Percentiles rank a stretch among this genome's conserved stretches.
phyloP scores from a whole-genome alignment of 129 eudicot species.

The Flaveria ramosissima region DNA sequence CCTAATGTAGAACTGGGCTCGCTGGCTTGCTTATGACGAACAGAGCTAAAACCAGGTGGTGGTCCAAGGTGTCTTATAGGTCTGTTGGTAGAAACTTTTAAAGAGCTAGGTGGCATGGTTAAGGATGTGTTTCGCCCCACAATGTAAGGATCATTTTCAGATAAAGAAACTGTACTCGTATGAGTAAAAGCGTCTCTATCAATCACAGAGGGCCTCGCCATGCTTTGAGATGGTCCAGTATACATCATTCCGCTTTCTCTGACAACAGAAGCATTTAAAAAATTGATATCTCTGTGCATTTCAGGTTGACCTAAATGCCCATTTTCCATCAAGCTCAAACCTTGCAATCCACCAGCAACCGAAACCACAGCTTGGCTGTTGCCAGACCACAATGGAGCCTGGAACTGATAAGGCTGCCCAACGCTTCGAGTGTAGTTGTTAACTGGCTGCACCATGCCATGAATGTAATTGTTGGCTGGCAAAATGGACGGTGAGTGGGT shows the following conservation, averaged over 20 bases:
- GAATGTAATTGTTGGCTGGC: slow-evolving; percentile 17
- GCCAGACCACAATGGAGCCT: slow-evolving; percentile 33
- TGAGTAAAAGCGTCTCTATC: slow-evolving; percentile 27
- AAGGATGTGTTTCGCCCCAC: slow-evolving; percentile 33
- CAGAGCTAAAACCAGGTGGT: slow-evolving; percentile 68
- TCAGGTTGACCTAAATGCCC: slow-evolving; percentile 39
- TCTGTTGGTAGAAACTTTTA: slow-evolving; percentile 39
- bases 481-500: slow-evolving; percentile 33
- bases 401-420: slow-evolving; percentile 36
- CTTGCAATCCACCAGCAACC: slow-evolving; percentile 36
- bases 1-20: slow-evolving; percentile 33
- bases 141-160: slow-evolving; percentile 34
- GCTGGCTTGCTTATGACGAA: slow-evolving; percentile 46
- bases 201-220: slow-evolving; percentile 25
- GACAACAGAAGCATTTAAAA: slow-evolving; percentile 25
- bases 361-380: slow-evolving; percentile 31
- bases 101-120: slow-evolving; percentile 30
- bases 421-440: slow-evolving; percentile 19
- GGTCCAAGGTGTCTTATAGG: slow-evolving; percentile 71
- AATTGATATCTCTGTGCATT: slow-evolving; percentile 35
- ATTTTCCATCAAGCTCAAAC: slow-evolving; percentile 47
- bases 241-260: slow-evolving; percentile 12
- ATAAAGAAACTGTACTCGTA: slow-evolving; percentile 22
- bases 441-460: slow-evolving; percentile 1
- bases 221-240: slow-evolving; percentile 34